A percentile compares a stretch with the other conserved stretches of the same genome.
Evolutionary conservation across 495 filamentous ascomycete species (phyloP).

Genomic region (Neurospora intermedia): DNA sequence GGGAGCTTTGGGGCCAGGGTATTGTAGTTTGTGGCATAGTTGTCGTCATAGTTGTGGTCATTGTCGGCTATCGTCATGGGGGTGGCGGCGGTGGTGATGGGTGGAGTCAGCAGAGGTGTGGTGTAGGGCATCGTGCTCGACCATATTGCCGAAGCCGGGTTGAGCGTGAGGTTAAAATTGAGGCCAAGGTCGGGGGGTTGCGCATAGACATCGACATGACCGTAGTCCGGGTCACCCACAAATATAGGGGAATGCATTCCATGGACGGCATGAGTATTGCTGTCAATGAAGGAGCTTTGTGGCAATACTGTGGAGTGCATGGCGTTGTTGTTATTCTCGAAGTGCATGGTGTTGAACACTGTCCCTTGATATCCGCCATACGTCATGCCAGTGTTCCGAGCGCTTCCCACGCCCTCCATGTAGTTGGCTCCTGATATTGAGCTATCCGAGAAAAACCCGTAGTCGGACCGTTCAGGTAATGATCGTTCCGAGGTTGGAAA

Average conservation of each 20-base stretch:
- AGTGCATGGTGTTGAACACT: accelerated
- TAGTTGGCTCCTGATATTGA: not conserved
- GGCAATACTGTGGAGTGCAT: accelerated
- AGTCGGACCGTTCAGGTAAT: not conserved
- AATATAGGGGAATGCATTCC: not conserved
- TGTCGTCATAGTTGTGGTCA: not conserved
- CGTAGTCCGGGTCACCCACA: not conserved
- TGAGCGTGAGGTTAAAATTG: no score
- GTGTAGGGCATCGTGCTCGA: not conserved
- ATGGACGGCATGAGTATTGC: accelerated
- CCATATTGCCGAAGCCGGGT: not conserved
- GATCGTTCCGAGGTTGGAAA: not conserved
- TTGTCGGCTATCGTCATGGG: not conserved
- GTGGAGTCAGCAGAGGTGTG: not conserved
- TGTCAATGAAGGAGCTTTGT: not conserved
- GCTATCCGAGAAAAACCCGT: not conserved
- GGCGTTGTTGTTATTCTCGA: not conserved
- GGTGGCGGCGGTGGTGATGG: not conserved
- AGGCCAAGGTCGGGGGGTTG: not conserved
- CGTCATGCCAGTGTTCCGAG: not conserved
- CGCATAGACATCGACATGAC: not conserved
- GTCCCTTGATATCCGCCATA: accelerated
- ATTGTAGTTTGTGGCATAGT: not conserved
- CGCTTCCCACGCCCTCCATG: not conserved
- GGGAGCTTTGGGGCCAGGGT: not conserved